These are phyloP conservation scores for Chenopodium suecicum DNA, from an alignment of 148 eudicot genomes.

Conservation along the genomic window DNA sequence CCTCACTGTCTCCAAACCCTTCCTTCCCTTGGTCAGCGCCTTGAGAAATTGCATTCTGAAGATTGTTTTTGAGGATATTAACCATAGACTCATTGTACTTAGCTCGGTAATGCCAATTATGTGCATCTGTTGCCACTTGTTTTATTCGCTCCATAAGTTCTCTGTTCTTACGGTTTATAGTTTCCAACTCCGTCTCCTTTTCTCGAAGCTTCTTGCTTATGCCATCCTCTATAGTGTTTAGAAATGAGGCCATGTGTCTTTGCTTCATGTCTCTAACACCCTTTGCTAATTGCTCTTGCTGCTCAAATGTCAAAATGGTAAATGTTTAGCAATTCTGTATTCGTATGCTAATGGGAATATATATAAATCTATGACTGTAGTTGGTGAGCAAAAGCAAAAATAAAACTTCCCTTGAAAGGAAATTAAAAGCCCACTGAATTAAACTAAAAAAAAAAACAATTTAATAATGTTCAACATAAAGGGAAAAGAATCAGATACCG, in stretches of 20 bases:
- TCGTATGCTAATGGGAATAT: neutral
- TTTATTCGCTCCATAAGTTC: slow-evolving; percentile 72
- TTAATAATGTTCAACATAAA: neutral
- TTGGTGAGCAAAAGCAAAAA: neutral
- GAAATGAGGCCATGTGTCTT: slow-evolving; percentile 65
- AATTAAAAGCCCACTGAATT: neutral
- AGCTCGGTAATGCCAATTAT: slow-evolving; percentile 77
- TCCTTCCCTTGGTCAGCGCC: slow-evolving; percentile 67
- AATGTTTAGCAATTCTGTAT: slow-evolving; percentile 1
- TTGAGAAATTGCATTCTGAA: slow-evolving; percentile 66
- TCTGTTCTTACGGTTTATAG: slow-evolving; percentile 68
- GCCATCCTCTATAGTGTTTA: slow-evolving; percentile 60
- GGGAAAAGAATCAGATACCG: neutral
- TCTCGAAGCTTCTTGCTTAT: slow-evolving; percentile 62
- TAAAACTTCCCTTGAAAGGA: neutral
- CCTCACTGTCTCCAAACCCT: slow-evolving; percentile 81
- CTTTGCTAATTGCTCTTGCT: slow-evolving; percentile 73
- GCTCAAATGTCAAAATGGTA: slow-evolving; percentile 24
- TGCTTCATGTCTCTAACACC: slow-evolving; percentile 72
- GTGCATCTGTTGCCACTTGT: slow-evolving; percentile 74
- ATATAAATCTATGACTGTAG: neutral
- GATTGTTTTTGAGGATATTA: slow-evolving; percentile 61
- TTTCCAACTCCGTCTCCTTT: slow-evolving; percentile 70
- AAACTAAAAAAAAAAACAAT: neutral
- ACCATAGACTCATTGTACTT: slow-evolving; percentile 84